Percentiles rank a stretch among this genome's conserved stretches.
phyloP scores from a whole-genome alignment of 2,329 filamentous ascomycete genomes.

The Aspergillus fischeri region DNA sequence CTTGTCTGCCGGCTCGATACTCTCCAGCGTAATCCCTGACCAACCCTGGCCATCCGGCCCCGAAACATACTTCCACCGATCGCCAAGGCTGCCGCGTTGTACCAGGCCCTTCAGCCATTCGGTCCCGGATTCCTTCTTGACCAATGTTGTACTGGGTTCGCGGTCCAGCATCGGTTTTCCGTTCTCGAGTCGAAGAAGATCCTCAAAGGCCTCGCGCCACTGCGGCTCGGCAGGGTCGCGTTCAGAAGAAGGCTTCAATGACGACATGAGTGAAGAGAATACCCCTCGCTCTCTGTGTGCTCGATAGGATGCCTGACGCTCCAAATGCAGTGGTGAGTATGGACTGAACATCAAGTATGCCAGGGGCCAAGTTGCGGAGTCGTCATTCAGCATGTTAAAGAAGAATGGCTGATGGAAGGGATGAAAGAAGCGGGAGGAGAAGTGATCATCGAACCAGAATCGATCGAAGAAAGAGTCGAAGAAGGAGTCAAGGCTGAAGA shows the following conservation, averaged over 20 bases:
- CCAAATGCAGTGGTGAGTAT: constrained; percentile 55
- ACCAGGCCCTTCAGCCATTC: constrained; percentile 41
- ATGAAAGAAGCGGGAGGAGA: constrained; percentile 27
- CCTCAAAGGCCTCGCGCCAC: constrained; percentile 58
- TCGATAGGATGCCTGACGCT: constrained; percentile 39
- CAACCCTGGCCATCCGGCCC: constrained; percentile 18
- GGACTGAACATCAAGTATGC: constrained; percentile 45
- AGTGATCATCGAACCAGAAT: constrained; percentile 29
- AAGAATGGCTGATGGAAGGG: constrained; percentile 26
- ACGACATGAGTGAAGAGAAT: constrained; percentile 33
- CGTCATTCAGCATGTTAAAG: constrained; percentile 30
- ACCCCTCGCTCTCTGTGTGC: constrained; percentile 24
- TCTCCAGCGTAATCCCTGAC: constrained; percentile 22
- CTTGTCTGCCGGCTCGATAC: constrained; percentile 6
- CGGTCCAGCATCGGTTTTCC: constrained; percentile 40
- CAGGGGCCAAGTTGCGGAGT: constrained; percentile 37
- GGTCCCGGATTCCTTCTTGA: constrained; percentile 28
- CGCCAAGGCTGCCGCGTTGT: constrained; percentile 40
- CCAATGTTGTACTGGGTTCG: constrained; percentile 15
- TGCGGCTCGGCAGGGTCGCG: constrained; percentile 35
- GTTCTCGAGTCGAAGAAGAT: constrained; percentile 50
- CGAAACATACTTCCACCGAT: constrained; percentile 33
- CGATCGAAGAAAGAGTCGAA: constrained; percentile 35
- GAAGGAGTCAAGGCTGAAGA: constrained; percentile 31
- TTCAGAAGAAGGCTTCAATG: constrained; percentile 27